Percentiles rank a stretch among this genome's conserved stretches.
phyloP scores from a whole-genome alignment of 106 monocot genomes.

The Platanthera zijinensis region DNA sequence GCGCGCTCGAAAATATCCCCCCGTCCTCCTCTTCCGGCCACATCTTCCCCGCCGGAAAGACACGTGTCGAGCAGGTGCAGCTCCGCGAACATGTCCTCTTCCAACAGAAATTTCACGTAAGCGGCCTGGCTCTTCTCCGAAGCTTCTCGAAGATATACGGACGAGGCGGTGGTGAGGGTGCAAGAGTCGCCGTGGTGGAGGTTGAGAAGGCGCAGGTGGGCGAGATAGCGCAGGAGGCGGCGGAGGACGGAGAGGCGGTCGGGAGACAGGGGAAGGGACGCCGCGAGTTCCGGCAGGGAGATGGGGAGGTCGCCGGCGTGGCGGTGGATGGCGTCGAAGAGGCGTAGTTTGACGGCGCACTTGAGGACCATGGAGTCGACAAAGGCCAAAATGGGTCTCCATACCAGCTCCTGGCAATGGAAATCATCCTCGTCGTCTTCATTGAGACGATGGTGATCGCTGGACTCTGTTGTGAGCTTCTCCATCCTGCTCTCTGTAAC shows the following conservation, averaged over 20 bases:
- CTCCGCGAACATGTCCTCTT: background rate
- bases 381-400: background rate
- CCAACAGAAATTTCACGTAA: background rate
- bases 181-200: background rate
- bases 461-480: too few species aligned
- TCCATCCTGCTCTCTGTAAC: too few species aligned
- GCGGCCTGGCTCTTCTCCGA: background rate
- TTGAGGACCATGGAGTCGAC: constrained; percentile 17
- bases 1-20: background rate
- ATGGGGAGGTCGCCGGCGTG: background rate
- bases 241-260: background rate
- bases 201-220: background rate
- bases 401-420: background rate
- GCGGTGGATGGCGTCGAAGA: constrained; percentile 3
- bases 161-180: background rate
- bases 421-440: background rate
- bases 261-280: background rate
- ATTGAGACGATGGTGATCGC: too few species aligned
- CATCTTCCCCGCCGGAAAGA: too few species aligned
- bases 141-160: background rate
- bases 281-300: constrained; percentile 10
- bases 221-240: constrained; percentile 12
- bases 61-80: too few species aligned
- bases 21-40: background rate
- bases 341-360: constrained; percentile 17